Evolutionary conservation across 2,329 filamentous ascomycete genomes (phyloP).

Genomic region (Talaromyces atroroseus): DNA sequence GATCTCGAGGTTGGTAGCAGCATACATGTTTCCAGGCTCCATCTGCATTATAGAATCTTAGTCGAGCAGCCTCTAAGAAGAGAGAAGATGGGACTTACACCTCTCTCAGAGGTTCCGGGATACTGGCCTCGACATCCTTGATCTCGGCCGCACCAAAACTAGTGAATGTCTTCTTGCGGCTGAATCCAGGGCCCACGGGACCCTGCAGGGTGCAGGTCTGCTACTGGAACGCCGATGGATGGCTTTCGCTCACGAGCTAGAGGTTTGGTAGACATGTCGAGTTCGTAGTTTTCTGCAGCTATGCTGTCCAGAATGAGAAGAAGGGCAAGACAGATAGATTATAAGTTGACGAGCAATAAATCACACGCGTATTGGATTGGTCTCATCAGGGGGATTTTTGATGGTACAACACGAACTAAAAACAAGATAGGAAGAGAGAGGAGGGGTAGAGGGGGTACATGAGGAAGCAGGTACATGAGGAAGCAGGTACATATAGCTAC

Average conservation of each 20-base stretch:
- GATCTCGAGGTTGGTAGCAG: no score
- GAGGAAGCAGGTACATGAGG: no score
- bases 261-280: constrained; percentile 17
- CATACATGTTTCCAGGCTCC: constrained; percentile 58
- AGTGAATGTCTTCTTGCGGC: constrained; percentile 88
- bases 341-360: no score
- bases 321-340: no score
- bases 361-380: no score
- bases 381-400: no score
- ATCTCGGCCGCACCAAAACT: constrained; percentile 88
- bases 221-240: constrained; percentile 74
- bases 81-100: constrained; percentile 59
- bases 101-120: constrained; percentile 81
- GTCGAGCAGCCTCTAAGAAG: not conserved
- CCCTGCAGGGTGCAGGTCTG: constrained; percentile 84
- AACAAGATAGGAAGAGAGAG: no score
- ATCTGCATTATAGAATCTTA: constrained; percentile 34
- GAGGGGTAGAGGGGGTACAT: no score
- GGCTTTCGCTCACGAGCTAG: constrained; percentile 65
- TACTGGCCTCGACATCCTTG: constrained; percentile 84
- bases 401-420: no score
- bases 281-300: no score
- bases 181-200: constrained; percentile 77
- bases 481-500: no score
- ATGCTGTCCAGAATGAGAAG: no score